Evolutionary conservation across 2,329 filamentous ascomycete species (phyloP).

Genomic region (Raffaelea ambrosiae): DNA sequence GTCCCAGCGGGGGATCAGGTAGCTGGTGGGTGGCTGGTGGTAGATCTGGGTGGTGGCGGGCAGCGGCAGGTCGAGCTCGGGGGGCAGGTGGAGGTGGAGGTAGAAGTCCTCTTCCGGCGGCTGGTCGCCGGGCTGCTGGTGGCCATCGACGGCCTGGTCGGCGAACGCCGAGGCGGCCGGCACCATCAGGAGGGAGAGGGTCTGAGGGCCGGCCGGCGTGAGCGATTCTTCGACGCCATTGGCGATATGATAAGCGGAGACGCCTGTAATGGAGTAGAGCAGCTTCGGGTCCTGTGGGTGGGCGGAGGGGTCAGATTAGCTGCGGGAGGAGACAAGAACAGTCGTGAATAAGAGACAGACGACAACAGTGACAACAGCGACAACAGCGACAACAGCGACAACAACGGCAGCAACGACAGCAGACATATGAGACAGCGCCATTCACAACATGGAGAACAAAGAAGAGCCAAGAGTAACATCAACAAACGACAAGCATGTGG

Average conservation of each 20-base stretch:
- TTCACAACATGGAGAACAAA: too few species aligned
- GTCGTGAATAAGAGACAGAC: too few species aligned
- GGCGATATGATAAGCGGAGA: conserved; percentile 84
- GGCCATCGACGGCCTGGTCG: conserved; percentile 39
- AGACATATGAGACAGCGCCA: too few species aligned
- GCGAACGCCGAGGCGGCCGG: conserved; percentile 72
- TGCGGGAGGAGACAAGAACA: too few species aligned
- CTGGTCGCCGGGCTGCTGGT: not conserved
- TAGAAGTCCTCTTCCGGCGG: conserved; percentile 82
- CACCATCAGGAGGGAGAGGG: conserved; percentile 90
- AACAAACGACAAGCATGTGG: too few species aligned
- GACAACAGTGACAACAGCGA: not conserved
- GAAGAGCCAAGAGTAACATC: too few species aligned
- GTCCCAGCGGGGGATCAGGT: conserved; percentile 93
- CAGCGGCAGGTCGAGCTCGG: conserved; percentile 85
- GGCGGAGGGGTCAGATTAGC: not conserved
- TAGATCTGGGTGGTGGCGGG: conserved; percentile 97
- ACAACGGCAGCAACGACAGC: too few species aligned
- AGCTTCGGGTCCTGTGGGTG: conserved; percentile 51
- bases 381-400: too few species aligned
- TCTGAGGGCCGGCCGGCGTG: conserved; percentile 80
- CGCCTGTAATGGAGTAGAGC: conserved; percentile 68
- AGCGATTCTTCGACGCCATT: conserved; percentile 78
- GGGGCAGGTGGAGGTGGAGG: conserved; percentile 86
- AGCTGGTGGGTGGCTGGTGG: conserved; percentile 86